Evolutionary conservation across 371 early-diverging fungal genomes (phyloP).

Genomic region (Saksenaea oblongispora): DNA sequence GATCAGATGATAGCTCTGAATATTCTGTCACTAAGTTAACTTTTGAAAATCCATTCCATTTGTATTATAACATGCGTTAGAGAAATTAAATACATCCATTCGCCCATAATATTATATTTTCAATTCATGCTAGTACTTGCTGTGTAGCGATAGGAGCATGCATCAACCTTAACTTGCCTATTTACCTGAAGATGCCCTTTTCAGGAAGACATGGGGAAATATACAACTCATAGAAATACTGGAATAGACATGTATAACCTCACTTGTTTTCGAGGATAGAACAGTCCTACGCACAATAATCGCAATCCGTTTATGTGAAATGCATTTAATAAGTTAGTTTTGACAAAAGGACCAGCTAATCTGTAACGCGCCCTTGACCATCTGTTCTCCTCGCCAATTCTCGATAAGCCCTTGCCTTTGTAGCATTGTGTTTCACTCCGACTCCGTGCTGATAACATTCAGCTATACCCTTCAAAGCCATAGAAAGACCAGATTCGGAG

Average conservation of each 20-base stretch:
- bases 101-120: too few species aligned
- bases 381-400: constrained; percentile 31
- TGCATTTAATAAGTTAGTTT: too few species aligned
- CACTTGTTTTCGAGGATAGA: too few species aligned
- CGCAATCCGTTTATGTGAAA: too few species aligned
- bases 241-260: too few species aligned
- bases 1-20: not conserved
- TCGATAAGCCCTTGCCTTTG: constrained; percentile 32
- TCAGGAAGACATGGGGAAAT: too few species aligned
- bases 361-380: not conserved
- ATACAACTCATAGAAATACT: too few species aligned
- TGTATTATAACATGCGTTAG: constrained; percentile 2
- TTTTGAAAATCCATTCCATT: not conserved
- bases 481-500: constrained; percentile 10
- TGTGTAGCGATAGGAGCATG: too few species aligned
- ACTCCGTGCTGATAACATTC: constrained; percentile 41
- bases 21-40: not conserved
- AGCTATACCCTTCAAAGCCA: constrained; percentile 18
- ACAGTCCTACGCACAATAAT: too few species aligned
- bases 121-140: too few species aligned
- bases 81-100: not conserved
- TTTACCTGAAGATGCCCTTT: too few species aligned
- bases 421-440: constrained; percentile 29
- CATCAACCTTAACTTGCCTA: too few species aligned
- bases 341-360: not conserved